Evolutionary conservation across 2,329 filamentous ascomycete genomes (phyloP).

Genomic region (Fusarium keratoplasticum): DNA sequence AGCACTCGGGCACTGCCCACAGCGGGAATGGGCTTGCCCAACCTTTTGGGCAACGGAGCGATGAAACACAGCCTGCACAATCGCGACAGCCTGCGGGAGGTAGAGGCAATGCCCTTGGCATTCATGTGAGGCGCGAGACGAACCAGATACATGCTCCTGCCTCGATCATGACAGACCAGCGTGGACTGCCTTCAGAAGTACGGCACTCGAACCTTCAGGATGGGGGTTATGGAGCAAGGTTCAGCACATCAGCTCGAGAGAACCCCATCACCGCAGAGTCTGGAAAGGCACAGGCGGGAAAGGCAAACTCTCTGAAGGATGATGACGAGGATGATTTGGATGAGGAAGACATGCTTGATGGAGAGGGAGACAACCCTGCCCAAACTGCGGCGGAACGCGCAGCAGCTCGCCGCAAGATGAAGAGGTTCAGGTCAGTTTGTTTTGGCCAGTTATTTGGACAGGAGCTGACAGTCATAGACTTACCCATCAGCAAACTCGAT

Average conservation of each 20-base stretch:
- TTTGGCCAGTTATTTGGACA: not conserved
- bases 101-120: slow-evolving; percentile 63
- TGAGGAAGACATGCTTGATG: slow-evolving; percentile 69
- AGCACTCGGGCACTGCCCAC: slow-evolving; percentile 63
- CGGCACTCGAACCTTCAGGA: slow-evolving; percentile 9
- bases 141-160: slow-evolving; percentile 14
- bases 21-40: slow-evolving; percentile 59
- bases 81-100: slow-evolving; percentile 49
- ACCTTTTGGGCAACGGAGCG: slow-evolving; percentile 56
- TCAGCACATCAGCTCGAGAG: slow-evolving; percentile 1
- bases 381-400: slow-evolving; percentile 68
- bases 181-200: slow-evolving; percentile 10
- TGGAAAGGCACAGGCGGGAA: slow-evolving; percentile 49
- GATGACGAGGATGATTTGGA: slow-evolving; percentile 65
- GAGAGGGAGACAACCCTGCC: slow-evolving; percentile 48
- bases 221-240: slow-evolving; percentile 19
- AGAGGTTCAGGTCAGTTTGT: slow-evolving; percentile 77
- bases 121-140: slow-evolving; percentile 71
- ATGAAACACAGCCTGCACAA: slow-evolving; percentile 32
- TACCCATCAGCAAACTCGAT: slow-evolving; percentile 96
- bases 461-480: slow-evolving; percentile 69
- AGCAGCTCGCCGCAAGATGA: slow-evolving; percentile 75
- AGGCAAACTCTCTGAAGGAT: slow-evolving; percentile 53
- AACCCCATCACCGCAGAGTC: not conserved
- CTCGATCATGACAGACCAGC: slow-evolving; percentile 6